phyloP scores from a whole-genome alignment of 1,284 basidiomycete genomes.

The Irpex sp. region DNA sequence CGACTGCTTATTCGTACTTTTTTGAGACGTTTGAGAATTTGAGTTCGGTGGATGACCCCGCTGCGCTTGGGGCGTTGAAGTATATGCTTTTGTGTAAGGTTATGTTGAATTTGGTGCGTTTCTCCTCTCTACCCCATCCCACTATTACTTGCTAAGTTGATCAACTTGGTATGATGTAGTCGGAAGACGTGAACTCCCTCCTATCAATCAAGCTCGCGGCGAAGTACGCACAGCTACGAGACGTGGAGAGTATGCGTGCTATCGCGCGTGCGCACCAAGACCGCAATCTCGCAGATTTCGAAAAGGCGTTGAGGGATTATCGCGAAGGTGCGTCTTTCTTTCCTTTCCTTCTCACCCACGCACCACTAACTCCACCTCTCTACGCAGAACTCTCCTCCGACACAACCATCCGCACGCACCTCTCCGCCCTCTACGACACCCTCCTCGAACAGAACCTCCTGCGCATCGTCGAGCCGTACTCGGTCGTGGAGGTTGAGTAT shows the following conservation, averaged over 20 bases:
- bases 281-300: conserved; percentile 86
- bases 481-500: conserved; percentile 86
- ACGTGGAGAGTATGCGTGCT: conserved; percentile 94
- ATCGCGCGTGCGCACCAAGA: conserved; percentile 93
- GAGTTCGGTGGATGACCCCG: conserved; percentile 69
- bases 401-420: conserved; percentile 90
- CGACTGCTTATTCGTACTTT: conserved; percentile 96
- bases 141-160: not conserved
- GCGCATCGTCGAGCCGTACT: conserved; percentile 94
- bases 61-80: conserved; percentile 84
- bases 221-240: conserved; percentile 79
- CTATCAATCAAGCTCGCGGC: conserved; percentile 85
- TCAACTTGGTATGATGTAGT: conserved; percentile 40
- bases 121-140: not conserved
- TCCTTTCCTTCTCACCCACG: not conserved
- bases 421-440: conserved; percentile 92
- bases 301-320: conserved; percentile 85
- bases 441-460: conserved; percentile 94
- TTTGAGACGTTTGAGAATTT: conserved; percentile 92
- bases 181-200: conserved; percentile 89
- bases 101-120: conserved; percentile 85
- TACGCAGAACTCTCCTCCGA: conserved; percentile 86
- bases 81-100: conserved; percentile 99
- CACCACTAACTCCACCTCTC: too few species aligned
- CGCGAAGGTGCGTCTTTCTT: conserved; percentile 61